These are phyloP conservation scores for Zopfochytrium polystomum DNA, from an alignment of 371 early-diverging fungal genomes.

Conservation along the genomic window DNA sequence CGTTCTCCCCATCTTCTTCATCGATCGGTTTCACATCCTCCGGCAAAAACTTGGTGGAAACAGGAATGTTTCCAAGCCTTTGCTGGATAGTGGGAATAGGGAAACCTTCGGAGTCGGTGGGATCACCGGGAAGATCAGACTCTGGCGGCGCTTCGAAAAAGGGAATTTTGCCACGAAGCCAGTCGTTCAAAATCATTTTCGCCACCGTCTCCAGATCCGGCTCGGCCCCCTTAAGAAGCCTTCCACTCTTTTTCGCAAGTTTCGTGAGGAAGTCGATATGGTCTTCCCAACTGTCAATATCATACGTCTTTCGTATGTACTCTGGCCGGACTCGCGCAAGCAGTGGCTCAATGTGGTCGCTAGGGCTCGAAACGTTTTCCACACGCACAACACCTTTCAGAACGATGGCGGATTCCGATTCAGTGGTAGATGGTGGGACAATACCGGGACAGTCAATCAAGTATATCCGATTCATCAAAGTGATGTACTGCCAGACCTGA, in stretches of 20 bases:
- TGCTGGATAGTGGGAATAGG: slow-evolving; percentile 61
- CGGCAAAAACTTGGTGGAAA: slow-evolving; percentile 69
- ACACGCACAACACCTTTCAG: slow-evolving; percentile 98
- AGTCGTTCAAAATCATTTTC: slow-evolving; percentile 98
- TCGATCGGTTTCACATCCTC: slow-evolving; percentile 67
- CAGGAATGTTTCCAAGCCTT: slow-evolving; percentile 78
- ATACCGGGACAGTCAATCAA: slow-evolving; percentile 99
- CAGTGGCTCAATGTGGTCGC: slow-evolving; percentile 88
- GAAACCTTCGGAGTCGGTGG: neutral
- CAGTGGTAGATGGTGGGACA: slow-evolving; percentile 84
- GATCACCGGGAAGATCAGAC: neutral
- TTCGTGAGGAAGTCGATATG: slow-evolving; percentile 87
- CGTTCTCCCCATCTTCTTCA: slow-evolving; percentile 48
- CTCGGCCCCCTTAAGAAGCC: slow-evolving; percentile 92
- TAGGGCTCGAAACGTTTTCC: slow-evolving; percentile 92
- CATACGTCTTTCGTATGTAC: slow-evolving; percentile 89
- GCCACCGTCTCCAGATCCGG: slow-evolving; percentile 91
- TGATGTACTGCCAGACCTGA: slow-evolving; percentile 98
- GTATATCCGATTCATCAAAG: slow-evolving; percentile 97
- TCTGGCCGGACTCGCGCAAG: slow-evolving; percentile 83
- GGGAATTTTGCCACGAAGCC: slow-evolving; percentile 98
- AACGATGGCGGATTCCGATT: slow-evolving; percentile 93
- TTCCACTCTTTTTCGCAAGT: slow-evolving; percentile 87
- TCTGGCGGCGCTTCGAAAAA: slow-evolving; percentile 86
- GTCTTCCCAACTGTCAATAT: slow-evolving; percentile 78